Evolutionary conservation across 495 filamentous ascomycete species (phyloP).

Genomic region (Aspergillus nidulans): DNA sequence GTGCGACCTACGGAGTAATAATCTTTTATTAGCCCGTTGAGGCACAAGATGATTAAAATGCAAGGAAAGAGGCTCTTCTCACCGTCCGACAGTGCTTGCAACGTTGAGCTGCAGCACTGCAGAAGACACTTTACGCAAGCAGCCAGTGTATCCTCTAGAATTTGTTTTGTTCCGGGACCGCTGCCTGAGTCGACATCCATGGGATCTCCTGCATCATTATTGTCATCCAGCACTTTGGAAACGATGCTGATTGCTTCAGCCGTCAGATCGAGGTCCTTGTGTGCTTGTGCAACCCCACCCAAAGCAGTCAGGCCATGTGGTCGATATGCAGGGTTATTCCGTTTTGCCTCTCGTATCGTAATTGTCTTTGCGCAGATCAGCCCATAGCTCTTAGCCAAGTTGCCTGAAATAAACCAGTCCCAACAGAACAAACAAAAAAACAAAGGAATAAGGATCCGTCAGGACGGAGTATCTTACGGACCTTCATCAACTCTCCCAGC

Average conservation of each 20-base stretch:
- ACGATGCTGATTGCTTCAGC: conserved; percentile 62
- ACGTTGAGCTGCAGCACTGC: conserved; percentile 39
- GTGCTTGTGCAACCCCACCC: conserved; percentile 61
- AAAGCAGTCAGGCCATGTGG: conserved; percentile 69
- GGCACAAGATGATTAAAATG: conserved; percentile 1
- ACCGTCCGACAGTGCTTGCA: conserved; percentile 27
- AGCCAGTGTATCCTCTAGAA: conserved; percentile 39
- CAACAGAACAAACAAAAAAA: neutral
- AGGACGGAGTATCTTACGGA: conserved; percentile 34
- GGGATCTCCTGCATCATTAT: conserved; percentile 51
- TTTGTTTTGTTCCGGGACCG: conserved; percentile 30
- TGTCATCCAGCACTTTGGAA: conserved; percentile 51
- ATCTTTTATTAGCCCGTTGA: conserved; percentile 22
- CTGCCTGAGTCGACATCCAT: conserved; percentile 64
- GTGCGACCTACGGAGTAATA: conserved; percentile 1
- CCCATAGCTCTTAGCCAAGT: neutral
- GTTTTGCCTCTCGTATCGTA: conserved; percentile 79
- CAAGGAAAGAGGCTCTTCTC: conserved; percentile 13
- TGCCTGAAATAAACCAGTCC: conserved; percentile 1
- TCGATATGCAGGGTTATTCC: conserved; percentile 77
- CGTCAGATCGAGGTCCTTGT: conserved; percentile 64
- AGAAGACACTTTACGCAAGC: conserved; percentile 44
- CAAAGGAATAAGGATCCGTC: neutral
- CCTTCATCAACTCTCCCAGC: conserved; percentile 50
- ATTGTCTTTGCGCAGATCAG: conserved; percentile 42